Conservation (phyloP, 78 protist genomes). For the Trichosphaerium sp. region DNA sequence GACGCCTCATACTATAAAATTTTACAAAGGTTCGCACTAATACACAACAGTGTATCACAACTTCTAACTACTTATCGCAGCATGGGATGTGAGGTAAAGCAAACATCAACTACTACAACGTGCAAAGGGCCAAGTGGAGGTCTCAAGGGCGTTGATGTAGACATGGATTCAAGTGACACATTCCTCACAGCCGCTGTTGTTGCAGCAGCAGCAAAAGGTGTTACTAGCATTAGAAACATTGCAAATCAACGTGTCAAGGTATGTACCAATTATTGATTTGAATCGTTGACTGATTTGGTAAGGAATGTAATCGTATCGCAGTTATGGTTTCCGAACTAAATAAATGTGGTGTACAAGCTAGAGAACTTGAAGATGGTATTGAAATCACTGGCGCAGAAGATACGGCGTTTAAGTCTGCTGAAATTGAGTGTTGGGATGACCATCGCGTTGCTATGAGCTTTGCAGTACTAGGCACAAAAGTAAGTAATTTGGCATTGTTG, state of each 20-base stretch:
- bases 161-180: slow-evolving; percentile 67
- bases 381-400: slow-evolving; percentile 20
- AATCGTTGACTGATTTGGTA: slow-evolving; percentile 9
- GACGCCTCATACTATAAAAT: slow-evolving; percentile 46
- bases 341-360: background rate
- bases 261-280: background rate
- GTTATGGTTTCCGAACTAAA: slow-evolving; percentile 36
- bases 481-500: background rate
- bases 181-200: slow-evolving; percentile 71
- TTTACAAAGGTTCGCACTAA: background rate
- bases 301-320: slow-evolving; percentile 67
- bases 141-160: slow-evolving; percentile 22
- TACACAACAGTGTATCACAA: background rate
- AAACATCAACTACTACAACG: slow-evolving; percentile 20
- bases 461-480: slow-evolving; percentile 42
- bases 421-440: slow-evolving; percentile 58
- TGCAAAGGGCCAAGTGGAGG: background rate
- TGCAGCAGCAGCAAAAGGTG: slow-evolving; percentile 42
- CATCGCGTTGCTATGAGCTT: slow-evolving; percentile 76
- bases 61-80: slow-evolving; percentile 9
- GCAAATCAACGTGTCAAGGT: slow-evolving; percentile 77
- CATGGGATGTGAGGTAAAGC: slow-evolving; percentile 68
- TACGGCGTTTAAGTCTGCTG: background rate
- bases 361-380: slow-evolving; percentile 51
- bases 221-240: slow-evolving; percentile 45